Evolutionary conservation across 306 rosid species (phyloP).

Genomic region (Styphnolobium japonicum): DNA sequence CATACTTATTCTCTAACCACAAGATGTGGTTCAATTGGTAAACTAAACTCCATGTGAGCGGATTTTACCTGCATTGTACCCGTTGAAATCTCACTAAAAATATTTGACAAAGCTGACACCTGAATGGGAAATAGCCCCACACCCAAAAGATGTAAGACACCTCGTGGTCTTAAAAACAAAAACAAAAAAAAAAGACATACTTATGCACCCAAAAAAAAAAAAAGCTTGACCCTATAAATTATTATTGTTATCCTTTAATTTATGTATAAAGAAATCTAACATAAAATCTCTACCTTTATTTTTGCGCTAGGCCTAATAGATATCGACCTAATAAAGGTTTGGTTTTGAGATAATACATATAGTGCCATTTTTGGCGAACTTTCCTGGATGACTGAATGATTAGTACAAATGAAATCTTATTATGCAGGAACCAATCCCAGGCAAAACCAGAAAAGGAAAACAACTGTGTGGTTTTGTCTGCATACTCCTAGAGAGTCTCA

Average conservation of each 20-base stretch:
- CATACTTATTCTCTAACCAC: no score
- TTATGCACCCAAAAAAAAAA: not conserved
- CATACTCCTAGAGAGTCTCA: conserved; percentile 52
- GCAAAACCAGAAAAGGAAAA: conserved; percentile 51
- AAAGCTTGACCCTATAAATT: not conserved
- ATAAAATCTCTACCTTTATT: not conserved
- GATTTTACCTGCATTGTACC: no score
- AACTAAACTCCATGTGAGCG: no score
- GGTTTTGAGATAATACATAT: not conserved
- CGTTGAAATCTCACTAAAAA: no score
- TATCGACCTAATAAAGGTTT: conserved; percentile 34
- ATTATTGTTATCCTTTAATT: not conserved
- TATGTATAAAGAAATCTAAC: not conserved
- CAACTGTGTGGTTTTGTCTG: conserved; percentile 54
- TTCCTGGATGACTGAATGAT: conserved; percentile 33
- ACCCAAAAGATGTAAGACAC: no score
- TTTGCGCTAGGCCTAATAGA: conserved; percentile 24
- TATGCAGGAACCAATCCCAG: conserved; percentile 27
- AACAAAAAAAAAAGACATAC: not conserved
- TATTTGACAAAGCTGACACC: no score
- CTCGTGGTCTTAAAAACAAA: no score
- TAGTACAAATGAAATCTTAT: conserved; percentile 36
- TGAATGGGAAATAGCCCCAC: no score
- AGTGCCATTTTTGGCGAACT: conserved; percentile 16
- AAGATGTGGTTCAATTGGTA: no score